These are phyloP conservation scores for Verticillium zaregamsianum DNA, from an alignment of 2,329 filamentous ascomycete genomes.

Conservation along the genomic window DNA sequence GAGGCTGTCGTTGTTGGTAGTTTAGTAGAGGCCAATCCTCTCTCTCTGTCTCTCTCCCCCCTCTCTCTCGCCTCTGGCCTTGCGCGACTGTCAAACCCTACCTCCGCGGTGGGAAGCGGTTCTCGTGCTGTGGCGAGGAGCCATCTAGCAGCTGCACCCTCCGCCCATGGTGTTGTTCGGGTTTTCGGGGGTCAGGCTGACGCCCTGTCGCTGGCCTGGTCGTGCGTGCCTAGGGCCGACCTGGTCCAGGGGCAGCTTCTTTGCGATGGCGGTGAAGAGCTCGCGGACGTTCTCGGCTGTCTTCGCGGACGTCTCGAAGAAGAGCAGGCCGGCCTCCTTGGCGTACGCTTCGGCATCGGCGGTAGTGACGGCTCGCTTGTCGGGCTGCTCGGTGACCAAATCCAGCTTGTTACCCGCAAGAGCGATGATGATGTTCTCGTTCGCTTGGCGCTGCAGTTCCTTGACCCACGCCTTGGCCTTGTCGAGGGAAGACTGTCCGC, in stretches of 20 bases:
- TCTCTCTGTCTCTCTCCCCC: background rate
- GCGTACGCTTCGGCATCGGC: slow-evolving; percentile 95
- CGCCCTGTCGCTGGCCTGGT: slow-evolving; percentile 55
- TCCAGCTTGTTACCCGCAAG: slow-evolving; percentile 97
- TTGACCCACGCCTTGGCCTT: slow-evolving; percentile 99
- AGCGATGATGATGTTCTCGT: slow-evolving; percentile 99
- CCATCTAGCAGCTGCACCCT: slow-evolving; percentile 50
- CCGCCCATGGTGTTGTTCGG: slow-evolving; percentile 53
- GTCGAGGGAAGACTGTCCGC: slow-evolving; percentile 78
- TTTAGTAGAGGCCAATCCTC: background rate
- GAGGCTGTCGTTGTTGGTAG: background rate
- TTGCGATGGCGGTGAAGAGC: slow-evolving; percentile 94
- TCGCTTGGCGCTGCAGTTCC: slow-evolving; percentile 96
- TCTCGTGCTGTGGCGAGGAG: slow-evolving; percentile 1
- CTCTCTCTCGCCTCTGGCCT: slow-evolving; percentile 3
- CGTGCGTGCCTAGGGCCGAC: slow-evolving; percentile 85
- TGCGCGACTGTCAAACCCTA: slow-evolving; percentile 3
- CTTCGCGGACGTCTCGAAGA: slow-evolving; percentile 98
- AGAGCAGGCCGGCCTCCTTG: slow-evolving; percentile 85
- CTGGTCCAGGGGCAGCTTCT: slow-evolving; percentile 95
- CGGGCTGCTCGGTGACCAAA: slow-evolving; percentile 87
- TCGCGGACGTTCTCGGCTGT: slow-evolving; percentile 94
- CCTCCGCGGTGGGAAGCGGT: background rate
- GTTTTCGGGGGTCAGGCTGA: slow-evolving; percentile 53
- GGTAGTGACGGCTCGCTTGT: slow-evolving; percentile 87